Evolutionary conservation across 257 asterid genomes (phyloP), one percentile per base, ranked within the genome.

Genomic region (Solanum bulbocastanum): DNA sequence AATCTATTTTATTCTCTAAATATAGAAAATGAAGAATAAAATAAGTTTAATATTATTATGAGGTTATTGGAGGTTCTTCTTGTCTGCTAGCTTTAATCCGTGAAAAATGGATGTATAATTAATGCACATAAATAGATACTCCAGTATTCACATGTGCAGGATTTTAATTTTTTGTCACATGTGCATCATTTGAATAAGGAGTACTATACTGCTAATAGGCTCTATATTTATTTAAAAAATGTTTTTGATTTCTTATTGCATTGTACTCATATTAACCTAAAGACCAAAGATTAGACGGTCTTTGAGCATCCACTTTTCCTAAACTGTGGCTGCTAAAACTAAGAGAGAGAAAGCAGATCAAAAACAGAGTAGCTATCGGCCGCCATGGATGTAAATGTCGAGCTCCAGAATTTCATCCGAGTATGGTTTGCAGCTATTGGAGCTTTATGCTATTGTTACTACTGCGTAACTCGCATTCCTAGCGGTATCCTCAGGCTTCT

Each of bases 401-500:
- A 93, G 87, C 87, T 90, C 75, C 89, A 90, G 89, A 93, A 90
- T 58, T 78, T 90, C 8, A 14, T 33, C 20, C n/a, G 9, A 8
- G 88, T 91, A 2, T 88, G 90, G 76, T 20, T 90, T 81, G 46
- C 78, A 36, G 88, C 88, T 16, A 79, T 89, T 10, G 89, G 90
- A 22, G 90, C 91, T 6, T 94, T 94, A 22, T 90, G 88, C 46
- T 90, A 90, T 90, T 83, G 78, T 36, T 91, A 89, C 46, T 91
- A 91, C 88, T 89, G 90, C 75, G 87, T 85, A 72, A 65, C 93
- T 5, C 87, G 93, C 12, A 35, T 95, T 44, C 92, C 90, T 37
- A 90, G 86, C 62, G 94, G 96, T 23, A 46, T 83, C 46, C 86
- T 88, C 65, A 87, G 98, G 65, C 86, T 94, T 12, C 33, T 92